Conservation (phyloP, 148 eudicot species). For the Limonium bicolor region DNA sequence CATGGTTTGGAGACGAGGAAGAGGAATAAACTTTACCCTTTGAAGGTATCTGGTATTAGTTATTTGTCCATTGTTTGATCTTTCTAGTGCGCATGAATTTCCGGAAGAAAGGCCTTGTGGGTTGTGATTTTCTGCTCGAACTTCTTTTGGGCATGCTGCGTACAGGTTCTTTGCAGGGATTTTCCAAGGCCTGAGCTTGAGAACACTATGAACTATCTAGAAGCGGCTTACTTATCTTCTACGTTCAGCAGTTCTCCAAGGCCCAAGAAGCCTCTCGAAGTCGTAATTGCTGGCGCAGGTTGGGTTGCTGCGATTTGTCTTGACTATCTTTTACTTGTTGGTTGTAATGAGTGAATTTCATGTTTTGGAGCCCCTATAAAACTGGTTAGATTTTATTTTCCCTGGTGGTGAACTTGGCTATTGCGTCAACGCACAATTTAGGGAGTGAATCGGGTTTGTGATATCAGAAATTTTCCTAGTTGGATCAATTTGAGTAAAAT, state of each 20-base stretch:
- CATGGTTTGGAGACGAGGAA: neutral
- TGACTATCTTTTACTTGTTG: too few relatives aligned
- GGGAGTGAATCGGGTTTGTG: too few relatives aligned
- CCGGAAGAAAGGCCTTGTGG: neutral
- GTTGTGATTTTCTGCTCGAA: neutral
- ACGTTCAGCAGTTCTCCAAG: slow-evolving; percentile 54
- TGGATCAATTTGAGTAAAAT: too few relatives aligned
- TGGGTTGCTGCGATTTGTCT: too few relatives aligned
- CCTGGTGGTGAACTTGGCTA: too few relatives aligned
- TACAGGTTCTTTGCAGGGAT: slow-evolving; percentile 40
- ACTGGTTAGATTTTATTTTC: too few relatives aligned
- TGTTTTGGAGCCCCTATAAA: too few relatives aligned
- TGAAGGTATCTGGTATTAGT: neutral
- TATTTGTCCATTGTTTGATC: too few relatives aligned
- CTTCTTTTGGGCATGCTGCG: neutral
- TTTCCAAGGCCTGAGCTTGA: slow-evolving; percentile 98
- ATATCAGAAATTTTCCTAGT: too few relatives aligned
- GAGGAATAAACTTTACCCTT: neutral
- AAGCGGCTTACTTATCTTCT: slow-evolving; percentile 82
- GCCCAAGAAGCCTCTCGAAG: slow-evolving; percentile 60
- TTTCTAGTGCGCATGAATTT: too few relatives aligned
- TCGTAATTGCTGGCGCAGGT: slow-evolving; percentile 97
- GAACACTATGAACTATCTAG: slow-evolving; percentile 54
- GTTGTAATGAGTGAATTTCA: too few relatives aligned
- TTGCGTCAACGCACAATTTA: too few relatives aligned